These are phyloP conservation scores for Rehmannia glutinosa DNA, from an alignment of 257 asterid species.

Conservation along the genomic window DNA sequence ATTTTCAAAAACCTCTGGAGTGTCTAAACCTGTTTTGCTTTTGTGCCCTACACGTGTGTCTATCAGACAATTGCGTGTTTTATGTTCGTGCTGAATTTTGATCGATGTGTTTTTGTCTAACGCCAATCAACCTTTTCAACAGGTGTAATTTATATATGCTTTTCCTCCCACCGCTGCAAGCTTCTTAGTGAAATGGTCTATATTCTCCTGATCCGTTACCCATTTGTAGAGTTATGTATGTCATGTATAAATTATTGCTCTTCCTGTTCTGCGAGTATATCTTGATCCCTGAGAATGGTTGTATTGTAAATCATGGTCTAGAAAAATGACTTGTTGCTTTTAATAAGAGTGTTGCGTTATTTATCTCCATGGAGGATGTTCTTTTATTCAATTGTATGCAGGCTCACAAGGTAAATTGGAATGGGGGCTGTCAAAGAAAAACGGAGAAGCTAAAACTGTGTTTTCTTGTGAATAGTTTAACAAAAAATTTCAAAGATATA, in stretches of 20 bases:
- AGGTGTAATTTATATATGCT: slow-evolving; percentile 8
- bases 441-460: too few relatives aligned
- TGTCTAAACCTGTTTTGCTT: neutral
- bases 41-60: too few relatives aligned
- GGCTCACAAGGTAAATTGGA: too few relatives aligned
- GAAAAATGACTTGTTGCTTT: slow-evolving; percentile 1
- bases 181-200: slow-evolving; percentile 6
- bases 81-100: neutral
- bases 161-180: neutral
- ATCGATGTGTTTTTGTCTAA: neutral
- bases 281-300: neutral
- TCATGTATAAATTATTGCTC: slow-evolving; percentile 17
- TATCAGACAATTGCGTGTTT: too few relatives aligned
- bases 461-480: too few relatives aligned
- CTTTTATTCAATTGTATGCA: neutral
- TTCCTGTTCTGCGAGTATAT: neutral
- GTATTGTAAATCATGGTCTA: slow-evolving; percentile 13
- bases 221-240: neutral
- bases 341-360: neutral
- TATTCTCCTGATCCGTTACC: neutral
- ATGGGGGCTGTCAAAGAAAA: too few relatives aligned
- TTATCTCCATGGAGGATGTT: neutral
- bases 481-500: too few relatives aligned
- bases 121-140: neutral
- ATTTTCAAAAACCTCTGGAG: too few relatives aligned